Evolutionary conservation across 192 early-diverging fungal species (phyloP).

Genomic region (Coemansia sp.): DNA sequence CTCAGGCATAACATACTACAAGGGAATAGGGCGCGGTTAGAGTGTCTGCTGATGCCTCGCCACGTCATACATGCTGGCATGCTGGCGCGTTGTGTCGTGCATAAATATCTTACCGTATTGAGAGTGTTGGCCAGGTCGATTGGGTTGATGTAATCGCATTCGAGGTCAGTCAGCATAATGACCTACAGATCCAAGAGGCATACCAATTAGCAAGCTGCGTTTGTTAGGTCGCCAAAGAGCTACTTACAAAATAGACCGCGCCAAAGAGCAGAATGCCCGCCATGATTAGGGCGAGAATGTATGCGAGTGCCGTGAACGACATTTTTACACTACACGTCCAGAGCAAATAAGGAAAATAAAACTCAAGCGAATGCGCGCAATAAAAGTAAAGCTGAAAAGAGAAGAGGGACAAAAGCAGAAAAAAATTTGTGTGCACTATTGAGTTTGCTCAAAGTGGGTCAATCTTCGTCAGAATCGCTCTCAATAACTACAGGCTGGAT

Average conservation of each 20-base stretch:
- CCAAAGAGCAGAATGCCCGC: slow-evolving; percentile 88
- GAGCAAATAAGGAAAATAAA: background rate
- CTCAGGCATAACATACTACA: slow-evolving; percentile 93
- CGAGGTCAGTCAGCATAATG: slow-evolving; percentile 79
- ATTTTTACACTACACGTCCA: slow-evolving; percentile 16
- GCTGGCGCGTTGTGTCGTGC: background rate
- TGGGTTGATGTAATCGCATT: slow-evolving; percentile 99
- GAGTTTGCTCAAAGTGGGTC: background rate
- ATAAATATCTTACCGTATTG: slow-evolving; percentile 68
- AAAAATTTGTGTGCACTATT: background rate
- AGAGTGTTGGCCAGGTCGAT: slow-evolving; percentile 96
- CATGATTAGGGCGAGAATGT: slow-evolving; percentile 90
- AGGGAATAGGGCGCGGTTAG: background rate
- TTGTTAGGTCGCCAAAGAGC: background rate
- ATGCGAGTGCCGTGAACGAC: slow-evolving; percentile 57
- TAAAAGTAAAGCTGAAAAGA: background rate
- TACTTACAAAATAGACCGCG: slow-evolving; percentile 85
- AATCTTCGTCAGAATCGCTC: slow-evolving; percentile 1
- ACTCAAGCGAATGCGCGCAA: background rate
- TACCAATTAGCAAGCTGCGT: slow-evolving; percentile 2
- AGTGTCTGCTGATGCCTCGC: background rate
- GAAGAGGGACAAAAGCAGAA: background rate
- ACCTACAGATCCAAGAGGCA: slow-evolving; percentile 39
- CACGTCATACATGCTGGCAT: background rate
- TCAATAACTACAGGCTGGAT: background rate